A percentile compares a stretch with the other conserved stretches of the same genome.
Evolutionary conservation across 192 early-diverging fungal species (phyloP).

Genomic region (Umbelopsis sp.): DNA sequence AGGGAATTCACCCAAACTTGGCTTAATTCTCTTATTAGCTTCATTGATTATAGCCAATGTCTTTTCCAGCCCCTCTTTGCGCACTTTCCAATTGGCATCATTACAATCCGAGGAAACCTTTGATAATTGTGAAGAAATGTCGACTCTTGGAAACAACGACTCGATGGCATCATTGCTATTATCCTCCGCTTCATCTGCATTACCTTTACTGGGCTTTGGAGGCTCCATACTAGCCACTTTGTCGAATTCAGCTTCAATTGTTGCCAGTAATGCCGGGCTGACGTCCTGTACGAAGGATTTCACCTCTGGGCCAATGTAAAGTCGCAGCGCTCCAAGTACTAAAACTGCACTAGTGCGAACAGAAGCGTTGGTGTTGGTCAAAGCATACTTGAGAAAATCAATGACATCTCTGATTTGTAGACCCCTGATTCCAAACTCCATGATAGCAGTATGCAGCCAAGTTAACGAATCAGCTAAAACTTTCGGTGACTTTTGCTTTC

Average conservation of each 20-base stretch:
- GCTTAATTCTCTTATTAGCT: slow-evolving; percentile 82
- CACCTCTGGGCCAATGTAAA: slow-evolving; percentile 86
- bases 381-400: slow-evolving; percentile 78
- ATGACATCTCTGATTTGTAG: slow-evolving; percentile 78
- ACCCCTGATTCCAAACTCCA: slow-evolving; percentile 90
- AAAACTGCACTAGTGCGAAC: slow-evolving; percentile 81
- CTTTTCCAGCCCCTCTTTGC: slow-evolving; percentile 91
- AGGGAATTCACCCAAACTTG: slow-evolving; percentile 78
- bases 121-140: slow-evolving; percentile 70
- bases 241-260: slow-evolving; percentile 92
- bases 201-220: slow-evolving; percentile 61
- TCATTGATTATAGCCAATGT: slow-evolving; percentile 72
- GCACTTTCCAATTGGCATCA: slow-evolving; percentile 90
- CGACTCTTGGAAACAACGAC: slow-evolving; percentile 86
- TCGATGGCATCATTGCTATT: slow-evolving; percentile 67
- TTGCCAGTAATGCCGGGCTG: slow-evolving; percentile 76
- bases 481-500: slow-evolving; percentile 88
- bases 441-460: slow-evolving; percentile 84
- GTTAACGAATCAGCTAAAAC: slow-evolving; percentile 81
- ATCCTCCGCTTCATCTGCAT: slow-evolving; percentile 30
- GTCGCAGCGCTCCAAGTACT: slow-evolving; percentile 80
- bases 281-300: slow-evolving; percentile 86
- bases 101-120: slow-evolving; percentile 62
- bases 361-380: slow-evolving; percentile 83
- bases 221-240: slow-evolving; percentile 76